Base-by-base conservation (phyloP, 106 monocot genomes). In the Platanthera zijinensis region DNA sequence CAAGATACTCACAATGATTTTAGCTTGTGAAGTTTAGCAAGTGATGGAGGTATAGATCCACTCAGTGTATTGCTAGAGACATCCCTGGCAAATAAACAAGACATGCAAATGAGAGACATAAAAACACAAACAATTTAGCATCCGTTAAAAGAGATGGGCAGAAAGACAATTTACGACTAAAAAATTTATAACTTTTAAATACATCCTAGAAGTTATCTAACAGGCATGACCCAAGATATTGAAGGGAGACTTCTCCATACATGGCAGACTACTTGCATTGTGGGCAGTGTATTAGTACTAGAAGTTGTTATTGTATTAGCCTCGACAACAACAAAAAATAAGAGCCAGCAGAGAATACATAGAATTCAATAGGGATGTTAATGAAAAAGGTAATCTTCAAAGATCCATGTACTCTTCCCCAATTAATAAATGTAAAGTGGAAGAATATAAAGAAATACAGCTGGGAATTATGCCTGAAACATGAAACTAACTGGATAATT, bases 41-140 rank as follows among this genome's bases (percentile, higher is more conserved):
- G 83, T 56, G 96, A 89, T 57, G 67, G 69, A 74, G 96, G 93
- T 81, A 97, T 89, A 61, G 84, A 81, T 77, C 96, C 96, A 75
- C 93, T 93, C 77, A 97, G 74, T 71, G 91, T 85, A 72, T 97
- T 97, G 82, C 96, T 93, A n/a, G 96, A 93, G 45, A 97, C 53
- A 77, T 97, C 96, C 75, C 96, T 97, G 75, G n/a, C 28, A 78
- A 56, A 69, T 45, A 76, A 77, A 78, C 39, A 48, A 71, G 19
- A 32, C 14, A 68, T 12, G 74, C 32, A 46, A 70, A 66, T 52
- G 17, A 80, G 71, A n/a, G 48, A 2, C 8, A 28, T 66, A 10
- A 66, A 12, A 39, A 39, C 39, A 39, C 25, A 7, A 25, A 25
- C 48, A 10, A 50, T 14, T 19, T 9, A 7, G 56, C 10, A 21